Conservation (phyloP, 2,329 filamentous ascomycete genomes). For the Apiospora phragmitis region DNA sequence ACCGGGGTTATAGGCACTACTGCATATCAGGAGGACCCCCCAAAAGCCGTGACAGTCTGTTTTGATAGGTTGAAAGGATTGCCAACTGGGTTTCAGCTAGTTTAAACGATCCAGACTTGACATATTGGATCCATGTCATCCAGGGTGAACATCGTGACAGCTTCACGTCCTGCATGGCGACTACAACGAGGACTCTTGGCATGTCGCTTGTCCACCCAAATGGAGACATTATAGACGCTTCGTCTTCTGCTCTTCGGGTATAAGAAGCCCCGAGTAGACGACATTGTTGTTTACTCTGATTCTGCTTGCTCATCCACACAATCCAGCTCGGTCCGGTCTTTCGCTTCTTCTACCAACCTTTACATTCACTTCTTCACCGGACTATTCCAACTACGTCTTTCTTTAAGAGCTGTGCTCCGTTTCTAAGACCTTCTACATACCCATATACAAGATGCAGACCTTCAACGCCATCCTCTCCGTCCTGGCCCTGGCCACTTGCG, state of each 20-base stretch:
- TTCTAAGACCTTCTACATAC: neutral
- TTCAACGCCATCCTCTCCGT: constrained; percentile 7
- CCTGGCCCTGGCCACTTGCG: constrained; percentile 12
- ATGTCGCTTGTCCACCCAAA: neutral
- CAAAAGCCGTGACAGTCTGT: neutral
- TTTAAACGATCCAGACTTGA: neutral
- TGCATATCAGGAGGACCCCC: neutral
- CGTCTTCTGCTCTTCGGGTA: neutral
- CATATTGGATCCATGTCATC: neutral
- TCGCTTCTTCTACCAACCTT: constrained; percentile 7
- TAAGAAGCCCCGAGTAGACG: neutral
- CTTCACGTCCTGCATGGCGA: neutral
- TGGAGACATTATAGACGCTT: neutral
- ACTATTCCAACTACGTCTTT: neutral
- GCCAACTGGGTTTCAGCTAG: neutral
- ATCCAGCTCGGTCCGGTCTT: constrained; percentile 11
- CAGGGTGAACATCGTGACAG: constrained; percentile 1
- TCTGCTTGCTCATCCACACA: constrained; percentile 4
- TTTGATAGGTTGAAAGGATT: neutral
- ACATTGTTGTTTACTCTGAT: neutral
- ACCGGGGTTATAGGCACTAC: neutral
- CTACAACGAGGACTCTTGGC: neutral
- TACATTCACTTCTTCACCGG: constrained; percentile 1
- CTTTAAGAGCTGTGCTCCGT: constrained; percentile 5
- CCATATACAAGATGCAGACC: constrained; percentile 12